These are phyloP conservation scores for Choiromyces venosus DNA, from an alignment of 495 filamentous ascomycete species.

Conservation along the genomic window DNA sequence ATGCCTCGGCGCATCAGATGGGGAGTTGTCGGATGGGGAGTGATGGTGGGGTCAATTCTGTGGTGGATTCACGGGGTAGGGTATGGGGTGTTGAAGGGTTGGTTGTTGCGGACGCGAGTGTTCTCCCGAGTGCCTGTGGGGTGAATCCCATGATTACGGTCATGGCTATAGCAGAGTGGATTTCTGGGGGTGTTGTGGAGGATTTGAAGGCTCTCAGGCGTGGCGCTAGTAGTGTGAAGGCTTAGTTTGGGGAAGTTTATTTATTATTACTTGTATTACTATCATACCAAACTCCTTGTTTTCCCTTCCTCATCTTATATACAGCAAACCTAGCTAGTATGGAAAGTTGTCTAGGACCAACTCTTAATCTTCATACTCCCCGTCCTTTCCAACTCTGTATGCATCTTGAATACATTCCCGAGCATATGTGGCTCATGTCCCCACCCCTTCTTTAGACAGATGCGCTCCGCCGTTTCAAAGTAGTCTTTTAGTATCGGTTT, in stretches of 20 bases:
- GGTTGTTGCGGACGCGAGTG: slow-evolving; percentile 79
- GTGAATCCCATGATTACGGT: slow-evolving; percentile 92
- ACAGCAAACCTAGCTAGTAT: too few relatives aligned
- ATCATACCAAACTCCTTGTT: not conserved
- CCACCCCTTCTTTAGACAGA: slow-evolving; percentile 82
- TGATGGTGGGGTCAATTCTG: slow-evolving; percentile 47
- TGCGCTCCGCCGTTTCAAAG: slow-evolving; percentile 78
- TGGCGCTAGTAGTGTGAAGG: not conserved
- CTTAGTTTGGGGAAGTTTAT: too few relatives aligned
- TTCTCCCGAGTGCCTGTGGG: slow-evolving; percentile 83
- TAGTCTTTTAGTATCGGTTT: slow-evolving; percentile 75
- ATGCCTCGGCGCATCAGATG: slow-evolving; percentile 75
- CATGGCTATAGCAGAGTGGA: slow-evolving; percentile 73
- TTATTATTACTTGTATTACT: too few relatives aligned
- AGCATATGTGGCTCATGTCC: slow-evolving; percentile 85
- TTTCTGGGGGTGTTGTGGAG: slow-evolving; percentile 51
- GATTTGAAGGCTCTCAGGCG: slow-evolving; percentile 37
- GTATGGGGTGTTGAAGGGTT: slow-evolving; percentile 72
- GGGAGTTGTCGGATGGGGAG: slow-evolving; percentile 76
- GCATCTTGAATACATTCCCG: slow-evolving; percentile 83
- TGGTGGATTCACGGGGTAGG: slow-evolving; percentile 67
- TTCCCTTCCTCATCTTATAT: too few relatives aligned
- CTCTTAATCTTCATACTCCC: slow-evolving; percentile 68
- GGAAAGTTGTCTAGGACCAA: slow-evolving; percentile 9
- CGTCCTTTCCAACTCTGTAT: slow-evolving; percentile 70